These are phyloP conservation scores for Quercus tomentella DNA, from an alignment of 331 rosid species.

Conservation along the genomic window DNA sequence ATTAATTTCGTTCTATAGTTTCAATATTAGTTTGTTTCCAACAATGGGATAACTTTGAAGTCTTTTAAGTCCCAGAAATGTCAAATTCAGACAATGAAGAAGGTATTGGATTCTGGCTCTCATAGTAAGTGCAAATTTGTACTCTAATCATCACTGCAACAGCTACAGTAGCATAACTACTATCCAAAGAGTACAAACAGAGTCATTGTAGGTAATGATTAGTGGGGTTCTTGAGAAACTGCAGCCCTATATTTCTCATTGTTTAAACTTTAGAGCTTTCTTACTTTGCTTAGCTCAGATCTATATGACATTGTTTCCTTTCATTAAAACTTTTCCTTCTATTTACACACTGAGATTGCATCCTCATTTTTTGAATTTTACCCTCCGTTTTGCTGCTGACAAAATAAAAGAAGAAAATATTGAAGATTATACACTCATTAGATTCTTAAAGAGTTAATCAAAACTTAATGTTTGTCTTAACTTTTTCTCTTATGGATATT, in stretches of 20 bases:
- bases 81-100: background rate
- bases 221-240: constrained; percentile 19
- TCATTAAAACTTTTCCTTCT: constrained; percentile 20
- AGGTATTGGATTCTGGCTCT: constrained; percentile 15
- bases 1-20: no score
- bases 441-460: background rate
- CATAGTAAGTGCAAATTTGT: constrained; percentile 12
- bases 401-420: background rate
- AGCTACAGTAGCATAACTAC: background rate
- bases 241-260: constrained; percentile 24
- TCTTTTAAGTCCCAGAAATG: no score
- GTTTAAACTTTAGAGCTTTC: background rate
- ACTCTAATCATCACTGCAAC: constrained; percentile 6
- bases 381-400: background rate
- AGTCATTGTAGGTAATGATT: background rate
- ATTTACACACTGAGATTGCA: constrained; percentile 23
- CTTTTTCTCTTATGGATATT: background rate
- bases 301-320: constrained; percentile 15
- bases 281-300: constrained; percentile 20
- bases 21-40: no score
- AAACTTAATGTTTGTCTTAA: background rate
- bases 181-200: constrained; percentile 5
- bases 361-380: background rate
- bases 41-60: no score
- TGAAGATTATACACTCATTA: background rate